phyloP scores from a whole-genome alignment of 2,329 filamentous ascomycete species.

The Aureobasidium zeae region DNA sequence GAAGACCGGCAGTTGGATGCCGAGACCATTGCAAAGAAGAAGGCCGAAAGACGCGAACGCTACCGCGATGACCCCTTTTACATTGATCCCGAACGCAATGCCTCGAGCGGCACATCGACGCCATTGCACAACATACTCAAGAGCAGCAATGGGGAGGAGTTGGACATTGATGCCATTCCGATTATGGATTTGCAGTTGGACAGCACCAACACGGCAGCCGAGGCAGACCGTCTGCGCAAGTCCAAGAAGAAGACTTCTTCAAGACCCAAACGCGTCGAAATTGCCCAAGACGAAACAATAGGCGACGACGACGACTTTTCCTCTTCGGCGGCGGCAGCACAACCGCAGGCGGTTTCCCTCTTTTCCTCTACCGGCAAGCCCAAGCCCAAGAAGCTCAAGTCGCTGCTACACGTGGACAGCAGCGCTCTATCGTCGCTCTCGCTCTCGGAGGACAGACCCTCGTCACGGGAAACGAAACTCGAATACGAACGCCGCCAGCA shows the following conservation, averaged over 20 bases:
- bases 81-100: slow-evolving; percentile 46
- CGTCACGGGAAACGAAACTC: slow-evolving; percentile 28
- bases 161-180: slow-evolving; percentile 91
- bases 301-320: no score
- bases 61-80: slow-evolving; percentile 95
- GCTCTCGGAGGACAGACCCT: slow-evolving; percentile 45
- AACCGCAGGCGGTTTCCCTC: slow-evolving; percentile 24
- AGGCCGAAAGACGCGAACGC: slow-evolving; percentile 67
- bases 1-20: slow-evolving; percentile 51
- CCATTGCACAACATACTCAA: slow-evolving; percentile 66
- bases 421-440: slow-evolving; percentile 67
- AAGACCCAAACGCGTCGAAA: slow-evolving; percentile 34
- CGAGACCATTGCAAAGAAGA: slow-evolving; percentile 63
- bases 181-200: slow-evolving; percentile 86
- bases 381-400: slow-evolving; percentile 51
- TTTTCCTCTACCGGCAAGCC: no score
- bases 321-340: slow-evolving; percentile 5
- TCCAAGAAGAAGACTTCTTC: slow-evolving; percentile 14
- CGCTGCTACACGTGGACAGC: slow-evolving; percentile 76
- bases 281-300: slow-evolving; percentile 41
- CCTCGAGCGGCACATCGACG: slow-evolving; percentile 53
- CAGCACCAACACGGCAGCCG: slow-evolving; percentile 18
- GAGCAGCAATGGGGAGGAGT: slow-evolving; percentile 60
- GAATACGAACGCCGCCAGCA: slow-evolving; percentile 59
- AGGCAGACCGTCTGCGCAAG: slow-evolving; percentile 11